Evolutionary conservation across 1,284 basidiomycete genomes (phyloP).

Genomic region (Ceratobasidium sp.): DNA sequence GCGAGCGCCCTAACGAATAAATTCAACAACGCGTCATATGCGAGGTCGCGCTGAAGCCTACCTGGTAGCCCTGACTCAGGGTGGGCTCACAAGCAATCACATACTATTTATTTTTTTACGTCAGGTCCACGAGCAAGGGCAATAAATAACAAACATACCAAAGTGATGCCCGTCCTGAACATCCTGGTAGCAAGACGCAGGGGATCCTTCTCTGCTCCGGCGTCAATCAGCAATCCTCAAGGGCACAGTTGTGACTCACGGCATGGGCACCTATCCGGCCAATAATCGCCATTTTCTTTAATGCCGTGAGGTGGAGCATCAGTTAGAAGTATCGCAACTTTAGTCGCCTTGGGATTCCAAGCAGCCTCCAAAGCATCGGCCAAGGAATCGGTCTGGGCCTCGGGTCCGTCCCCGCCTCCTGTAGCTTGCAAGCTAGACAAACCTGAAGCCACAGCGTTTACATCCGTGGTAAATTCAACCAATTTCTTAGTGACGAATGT

Average conservation of each 20-base stretch:
- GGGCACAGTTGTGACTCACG: not conserved
- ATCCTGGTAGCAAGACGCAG: constrained; percentile 63
- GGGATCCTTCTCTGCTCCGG: constrained; percentile 60
- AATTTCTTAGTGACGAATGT: constrained; percentile 60
- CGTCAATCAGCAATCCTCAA: constrained; percentile 32
- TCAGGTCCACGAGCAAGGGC: not conserved
- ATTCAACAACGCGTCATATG: not conserved
- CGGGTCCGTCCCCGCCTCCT: constrained; percentile 69
- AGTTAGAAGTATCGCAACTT: constrained; percentile 64
- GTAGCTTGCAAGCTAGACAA: constrained; percentile 61
- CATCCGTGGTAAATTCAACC: constrained; percentile 62
- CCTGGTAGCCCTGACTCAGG: constrained; percentile 43
- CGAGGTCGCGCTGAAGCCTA: not conserved
- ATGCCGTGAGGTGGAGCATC: constrained; percentile 69
- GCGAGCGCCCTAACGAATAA: not conserved
- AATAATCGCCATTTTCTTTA: constrained; percentile 57
- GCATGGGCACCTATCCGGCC: constrained; percentile 51
- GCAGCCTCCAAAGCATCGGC: constrained; percentile 60
- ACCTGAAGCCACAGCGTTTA: constrained; percentile 59
- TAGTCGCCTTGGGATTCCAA: constrained; percentile 65
- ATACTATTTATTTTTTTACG: not conserved
- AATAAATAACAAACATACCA: constrained; percentile 52
- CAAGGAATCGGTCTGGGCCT: constrained; percentile 68
- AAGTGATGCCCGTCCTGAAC: constrained; percentile 61
- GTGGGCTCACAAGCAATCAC: constrained; percentile 5